Percentiles rank a stretch among this genome's conserved stretches.
Evolutionary conservation across 2,329 filamentous ascomycete species (phyloP).

Genomic region (Penicillium sp.): DNA sequence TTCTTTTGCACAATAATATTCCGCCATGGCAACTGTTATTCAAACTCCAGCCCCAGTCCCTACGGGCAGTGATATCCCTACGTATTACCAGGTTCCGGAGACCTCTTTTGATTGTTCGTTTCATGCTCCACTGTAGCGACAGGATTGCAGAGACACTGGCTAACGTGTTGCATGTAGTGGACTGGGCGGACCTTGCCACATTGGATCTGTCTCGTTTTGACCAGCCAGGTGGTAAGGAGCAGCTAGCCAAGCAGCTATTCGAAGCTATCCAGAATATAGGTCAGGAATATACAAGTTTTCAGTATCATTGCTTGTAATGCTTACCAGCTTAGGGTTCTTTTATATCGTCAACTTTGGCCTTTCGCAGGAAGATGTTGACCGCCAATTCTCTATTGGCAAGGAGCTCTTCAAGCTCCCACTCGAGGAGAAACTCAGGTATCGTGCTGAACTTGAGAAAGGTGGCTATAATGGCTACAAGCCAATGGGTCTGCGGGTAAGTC

Average conservation of each 20-base stretch:
- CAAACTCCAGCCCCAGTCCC: neutral
- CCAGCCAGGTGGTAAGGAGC: constrained; percentile 50
- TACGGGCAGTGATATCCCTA: neutral
- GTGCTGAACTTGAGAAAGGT: constrained; percentile 45
- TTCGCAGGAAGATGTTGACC: constrained; percentile 52
- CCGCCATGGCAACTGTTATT: neutral
- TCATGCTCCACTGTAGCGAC: neutral
- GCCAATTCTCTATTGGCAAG: constrained; percentile 56
- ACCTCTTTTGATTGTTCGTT: constrained; percentile 10
- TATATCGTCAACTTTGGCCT: constrained; percentile 58
- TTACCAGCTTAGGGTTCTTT: constrained; percentile 47
- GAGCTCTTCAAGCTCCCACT: constrained; percentile 51
- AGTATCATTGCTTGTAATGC: constrained; percentile 14
- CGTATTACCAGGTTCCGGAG: constrained; percentile 9
- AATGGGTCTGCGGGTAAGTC: constrained; percentile 24
- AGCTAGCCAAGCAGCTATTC: constrained; percentile 49
- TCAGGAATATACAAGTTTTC: neutral
- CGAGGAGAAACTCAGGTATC: constrained; percentile 55
- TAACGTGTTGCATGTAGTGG: constrained; percentile 15
- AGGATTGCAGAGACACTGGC: neutral
- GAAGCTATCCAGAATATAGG: constrained; percentile 47
- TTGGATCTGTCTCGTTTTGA: constrained; percentile 54
- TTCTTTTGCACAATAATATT: neutral
- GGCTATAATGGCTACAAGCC: constrained; percentile 53
- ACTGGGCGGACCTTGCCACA: constrained; percentile 54